These are phyloP conservation scores for Mercurialis annua DNA, from an alignment of 345 rosid species.

Conservation along the genomic window DNA sequence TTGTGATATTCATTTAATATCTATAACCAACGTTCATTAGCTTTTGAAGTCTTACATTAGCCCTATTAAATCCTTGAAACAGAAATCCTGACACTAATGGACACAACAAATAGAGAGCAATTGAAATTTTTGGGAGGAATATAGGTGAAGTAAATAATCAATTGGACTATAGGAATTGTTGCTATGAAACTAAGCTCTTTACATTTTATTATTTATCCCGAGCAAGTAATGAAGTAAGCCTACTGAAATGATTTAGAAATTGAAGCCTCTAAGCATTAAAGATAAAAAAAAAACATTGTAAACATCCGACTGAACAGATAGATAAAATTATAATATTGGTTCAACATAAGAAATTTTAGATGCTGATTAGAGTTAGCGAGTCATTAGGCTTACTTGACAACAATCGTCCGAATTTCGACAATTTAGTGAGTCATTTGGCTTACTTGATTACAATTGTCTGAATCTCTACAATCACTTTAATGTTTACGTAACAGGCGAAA, in stretches of 20 bases:
- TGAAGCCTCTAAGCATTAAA: not conserved
- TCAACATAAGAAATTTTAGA: not conserved
- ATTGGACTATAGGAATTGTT: not conserved
- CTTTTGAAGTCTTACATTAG: not conserved
- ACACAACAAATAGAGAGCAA: not conserved
- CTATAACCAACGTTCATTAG: not conserved
- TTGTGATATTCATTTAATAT: not conserved
- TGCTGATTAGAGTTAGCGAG: not conserved
- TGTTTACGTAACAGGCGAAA: conserved; percentile 30
- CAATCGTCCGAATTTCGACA: not conserved
- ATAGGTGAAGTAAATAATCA: not conserved
- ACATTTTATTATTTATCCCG: not conserved
- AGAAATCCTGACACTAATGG: not conserved
- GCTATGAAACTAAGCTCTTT: not conserved
- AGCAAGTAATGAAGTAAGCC: not conserved
- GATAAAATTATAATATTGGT: not conserved
- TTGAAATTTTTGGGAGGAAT: not conserved
- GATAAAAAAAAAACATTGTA: not conserved
- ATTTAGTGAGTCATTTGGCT: not conserved
- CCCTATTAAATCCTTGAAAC: not conserved
- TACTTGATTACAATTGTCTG: not conserved
- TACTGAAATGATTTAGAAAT: not conserved
- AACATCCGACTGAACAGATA: not conserved
- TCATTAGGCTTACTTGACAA: not conserved
- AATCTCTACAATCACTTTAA: not conserved